These are phyloP conservation scores for Ambrosia hybrid DNA, from an alignment of 140 eudicot species.

Conservation along the genomic window DNA sequence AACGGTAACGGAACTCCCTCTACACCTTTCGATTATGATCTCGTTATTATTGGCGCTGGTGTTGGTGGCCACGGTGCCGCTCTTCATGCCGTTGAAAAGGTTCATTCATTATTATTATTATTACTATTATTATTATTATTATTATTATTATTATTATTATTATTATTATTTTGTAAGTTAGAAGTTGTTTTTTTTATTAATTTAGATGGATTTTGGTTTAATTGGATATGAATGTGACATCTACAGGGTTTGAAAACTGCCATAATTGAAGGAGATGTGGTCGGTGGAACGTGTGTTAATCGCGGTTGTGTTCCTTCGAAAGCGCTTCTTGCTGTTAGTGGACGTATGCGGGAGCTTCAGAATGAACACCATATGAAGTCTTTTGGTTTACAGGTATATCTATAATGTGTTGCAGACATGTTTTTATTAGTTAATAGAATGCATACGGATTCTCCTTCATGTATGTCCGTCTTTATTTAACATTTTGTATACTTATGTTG, in stretches of 20 bases:
- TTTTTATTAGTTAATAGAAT: background rate
- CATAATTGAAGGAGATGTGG: constrained; percentile 94
- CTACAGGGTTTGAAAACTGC: constrained; percentile 94
- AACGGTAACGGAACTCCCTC: constrained; percentile 59
- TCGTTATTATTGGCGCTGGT: constrained; percentile 94
- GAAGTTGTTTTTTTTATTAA: too few relatives aligned
- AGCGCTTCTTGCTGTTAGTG: constrained; percentile 98
- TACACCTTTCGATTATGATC: constrained; percentile 74
- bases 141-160: too few relatives aligned
- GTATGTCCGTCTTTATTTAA: too few relatives aligned
- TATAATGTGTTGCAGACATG: background rate
- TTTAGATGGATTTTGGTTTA: background rate
- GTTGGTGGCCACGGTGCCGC: constrained; percentile 99
- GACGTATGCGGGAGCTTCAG: constrained; percentile 96
- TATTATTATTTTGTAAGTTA: background rate
- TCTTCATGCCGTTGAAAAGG: constrained; percentile 98
- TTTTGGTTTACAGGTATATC: constrained; percentile 88
- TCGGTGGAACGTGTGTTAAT: constrained; percentile 98
- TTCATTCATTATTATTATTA: too few relatives aligned
- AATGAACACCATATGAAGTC: too few relatives aligned
- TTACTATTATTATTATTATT: too few relatives aligned
- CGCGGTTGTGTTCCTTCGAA: constrained; percentile 99
- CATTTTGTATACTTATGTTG: constrained; percentile 6
- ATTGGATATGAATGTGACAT: background rate
- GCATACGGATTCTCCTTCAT: too few relatives aligned